Evolutionary conservation across 2,329 filamentous ascomycete species (phyloP).

Genomic region (Epichloe brachyelytri): DNA sequence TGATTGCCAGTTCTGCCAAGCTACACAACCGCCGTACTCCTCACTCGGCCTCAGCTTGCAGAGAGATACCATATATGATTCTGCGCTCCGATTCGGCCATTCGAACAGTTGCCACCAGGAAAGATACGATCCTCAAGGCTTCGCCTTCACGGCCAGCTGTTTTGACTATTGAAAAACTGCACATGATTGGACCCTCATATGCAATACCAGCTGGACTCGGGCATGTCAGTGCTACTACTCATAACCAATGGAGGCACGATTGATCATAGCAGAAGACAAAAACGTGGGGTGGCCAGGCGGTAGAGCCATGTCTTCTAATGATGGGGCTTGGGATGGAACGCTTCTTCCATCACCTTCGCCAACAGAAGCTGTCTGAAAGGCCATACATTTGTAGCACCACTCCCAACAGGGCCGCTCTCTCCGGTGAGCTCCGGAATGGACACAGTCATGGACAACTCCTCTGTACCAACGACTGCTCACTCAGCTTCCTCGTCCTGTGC

Average conservation of each 20-base stretch:
- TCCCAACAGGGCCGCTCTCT: conserved; percentile 36
- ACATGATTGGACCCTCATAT: neutral
- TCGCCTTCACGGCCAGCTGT: neutral
- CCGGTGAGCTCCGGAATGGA: conserved; percentile 40
- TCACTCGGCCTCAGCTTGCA: conserved; percentile 4
- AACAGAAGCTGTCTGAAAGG: conserved; percentile 17
- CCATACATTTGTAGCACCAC: conserved; percentile 14
- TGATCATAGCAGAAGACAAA: conserved; percentile 28
- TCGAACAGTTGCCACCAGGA: neutral
- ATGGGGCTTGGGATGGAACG: conserved; percentile 17
- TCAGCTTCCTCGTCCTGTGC: conserved; percentile 34
- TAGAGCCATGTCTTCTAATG: conserved; percentile 32
- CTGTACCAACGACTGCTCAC: conserved; percentile 29
- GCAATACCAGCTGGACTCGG: conserved; percentile 5
- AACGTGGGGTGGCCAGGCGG: conserved; percentile 33
- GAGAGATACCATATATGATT: neutral
- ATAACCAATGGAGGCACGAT: conserved; percentile 34
- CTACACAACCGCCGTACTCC: neutral
- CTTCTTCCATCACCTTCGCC: conserved; percentile 21
- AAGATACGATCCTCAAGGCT: neutral
- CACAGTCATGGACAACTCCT: conserved; percentile 24
- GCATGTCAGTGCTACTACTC: conserved; percentile 30
- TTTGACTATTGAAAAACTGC: neutral
- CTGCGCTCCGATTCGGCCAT: neutral
- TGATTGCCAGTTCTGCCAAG: neutral